Base-by-base conservation (phyloP, 2,329 filamentous ascomycete genomes). In the Pseudogymnoascus sp. region DNA sequence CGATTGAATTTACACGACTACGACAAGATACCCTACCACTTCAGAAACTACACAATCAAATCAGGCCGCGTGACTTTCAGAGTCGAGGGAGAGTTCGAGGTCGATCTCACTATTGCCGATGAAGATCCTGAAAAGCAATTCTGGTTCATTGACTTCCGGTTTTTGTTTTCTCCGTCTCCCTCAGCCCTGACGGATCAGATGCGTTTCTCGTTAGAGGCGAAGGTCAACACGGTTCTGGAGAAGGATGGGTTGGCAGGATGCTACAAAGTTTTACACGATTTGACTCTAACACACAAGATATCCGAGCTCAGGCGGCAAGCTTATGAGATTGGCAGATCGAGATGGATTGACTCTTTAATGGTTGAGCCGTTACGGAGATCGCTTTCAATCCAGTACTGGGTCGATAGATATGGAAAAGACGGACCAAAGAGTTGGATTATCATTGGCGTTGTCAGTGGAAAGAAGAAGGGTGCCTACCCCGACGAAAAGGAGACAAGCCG, bases 61-160 rank as follows among this genome's bases (percentile, higher is more conserved):
- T 89, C 91, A 60, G 95, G 96, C n/a, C 86, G 93, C 59, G 93
- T 90, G 5, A 97, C 92, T 0, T 99, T 99, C 74, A 83, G 80
- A 55, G 89, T 97, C 1, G 78, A 84, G 2, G 84, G 85, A 61
- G 93, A 97, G 73, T 97, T 97, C 69, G 93, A 97, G 73, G 85
- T 97, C 18, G 95, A 97, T 72, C 82, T 99, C 60, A 93, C 92
- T 0, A 89, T 97, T 66, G 91, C 90, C 16, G 89, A 93, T 68
- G 93, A 97, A 71, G 88, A 95, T 67, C 84, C 87, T 16, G 80
- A 86, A 33, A 88, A 89, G 61, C 93, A 96, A 69, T 96, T 96
- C 72, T 97, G 89, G 81, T 96, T 97, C 72, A 90, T 97, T 65
- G 93, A 97, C 73, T 87, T 97, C 69, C 86, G 93, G 64, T 92